A percentile compares a stretch with the other conserved stretches of the same genome.
phyloP scores from a whole-genome alignment of 139 green algal genomes.

The Chlamydomonas applanata region DNA sequence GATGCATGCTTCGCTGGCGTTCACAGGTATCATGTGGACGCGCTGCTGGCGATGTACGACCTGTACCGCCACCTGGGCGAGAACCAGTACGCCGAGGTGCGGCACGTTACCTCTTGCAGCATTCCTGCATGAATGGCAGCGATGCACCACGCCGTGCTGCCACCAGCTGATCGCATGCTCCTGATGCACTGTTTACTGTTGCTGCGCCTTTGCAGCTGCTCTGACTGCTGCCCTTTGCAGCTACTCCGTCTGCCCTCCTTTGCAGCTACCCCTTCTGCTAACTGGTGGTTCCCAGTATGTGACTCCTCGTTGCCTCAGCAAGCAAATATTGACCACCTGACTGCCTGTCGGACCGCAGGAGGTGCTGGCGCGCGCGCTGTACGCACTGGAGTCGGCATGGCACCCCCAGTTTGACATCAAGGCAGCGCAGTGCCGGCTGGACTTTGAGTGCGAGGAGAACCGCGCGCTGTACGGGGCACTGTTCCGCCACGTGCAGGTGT shows the following conservation, averaged over 20 bases:
- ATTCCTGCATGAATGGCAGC: too few relatives aligned
- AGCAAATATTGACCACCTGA: constrained; percentile 6
- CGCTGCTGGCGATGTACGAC: constrained; percentile 88
- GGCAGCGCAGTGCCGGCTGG: constrained; percentile 57
- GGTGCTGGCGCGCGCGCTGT: constrained; percentile 60
- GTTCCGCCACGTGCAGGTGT: constrained; percentile 76
- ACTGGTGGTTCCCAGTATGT: too few relatives aligned
- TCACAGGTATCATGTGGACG: constrained; percentile 86
- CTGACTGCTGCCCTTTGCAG: too few relatives aligned
- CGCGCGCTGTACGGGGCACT: constrained; percentile 81
- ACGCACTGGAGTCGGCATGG: constrained; percentile 82
- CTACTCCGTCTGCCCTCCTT: too few relatives aligned
- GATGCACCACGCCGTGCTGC: too few relatives aligned
- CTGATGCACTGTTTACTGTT: too few relatives aligned
- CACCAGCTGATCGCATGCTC: too few relatives aligned
- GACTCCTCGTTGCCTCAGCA: too few relatives aligned
- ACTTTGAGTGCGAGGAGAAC: constrained; percentile 64
- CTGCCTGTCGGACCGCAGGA: constrained; percentile 18
- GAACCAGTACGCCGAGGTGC: constrained; percentile 57
- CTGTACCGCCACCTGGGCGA: constrained; percentile 76
- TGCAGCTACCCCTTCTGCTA: background rate
- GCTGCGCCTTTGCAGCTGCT: too few relatives aligned
- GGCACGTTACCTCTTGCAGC: too few relatives aligned
- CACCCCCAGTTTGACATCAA: constrained; percentile 74
- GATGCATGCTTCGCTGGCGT: background rate